Evolutionary conservation across 1,139 yeast genomes (phyloP).

Genomic region (Meyerozyma elateridarum): DNA sequence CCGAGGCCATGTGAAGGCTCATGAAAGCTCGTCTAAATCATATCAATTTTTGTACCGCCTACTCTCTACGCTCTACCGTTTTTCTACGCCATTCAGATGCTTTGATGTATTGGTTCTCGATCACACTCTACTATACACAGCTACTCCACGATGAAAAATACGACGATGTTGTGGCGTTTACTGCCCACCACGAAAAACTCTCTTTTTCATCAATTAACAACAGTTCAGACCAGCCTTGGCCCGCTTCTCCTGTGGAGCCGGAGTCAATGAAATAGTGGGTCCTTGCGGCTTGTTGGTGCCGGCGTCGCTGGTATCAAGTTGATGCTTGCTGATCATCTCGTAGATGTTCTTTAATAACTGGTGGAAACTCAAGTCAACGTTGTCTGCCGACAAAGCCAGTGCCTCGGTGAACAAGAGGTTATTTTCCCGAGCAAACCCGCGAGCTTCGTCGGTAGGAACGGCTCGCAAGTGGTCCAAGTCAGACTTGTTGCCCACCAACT

Average conservation of each 20-base stretch:
- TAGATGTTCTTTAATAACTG: conserved; percentile 88
- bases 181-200: too few species aligned
- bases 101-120: too few species aligned
- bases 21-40: too few species aligned
- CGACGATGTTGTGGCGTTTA: too few species aligned
- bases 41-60: too few species aligned
- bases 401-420: conserved; percentile 92
- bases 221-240: conserved; percentile 60
- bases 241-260: conserved; percentile 80
- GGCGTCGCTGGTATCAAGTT: conserved; percentile 67
- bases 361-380: conserved; percentile 92
- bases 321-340: conserved; percentile 85
- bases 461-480: conserved; percentile 95
- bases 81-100: too few species aligned
- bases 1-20: too few species aligned
- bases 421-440: conserved; percentile 91
- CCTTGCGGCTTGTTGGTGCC: conserved; percentile 55
- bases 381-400: conserved; percentile 91
- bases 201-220: too few species aligned
- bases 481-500: conserved; percentile 90
- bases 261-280: conserved; percentile 89
- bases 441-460: conserved; percentile 97
- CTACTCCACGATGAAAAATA: too few species aligned
- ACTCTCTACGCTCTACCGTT: too few species aligned
- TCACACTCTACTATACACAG: too few species aligned